Evolutionary conservation across 768 basidiomycete genomes (phyloP).

Genomic region (Baorangia bicolor): DNA sequence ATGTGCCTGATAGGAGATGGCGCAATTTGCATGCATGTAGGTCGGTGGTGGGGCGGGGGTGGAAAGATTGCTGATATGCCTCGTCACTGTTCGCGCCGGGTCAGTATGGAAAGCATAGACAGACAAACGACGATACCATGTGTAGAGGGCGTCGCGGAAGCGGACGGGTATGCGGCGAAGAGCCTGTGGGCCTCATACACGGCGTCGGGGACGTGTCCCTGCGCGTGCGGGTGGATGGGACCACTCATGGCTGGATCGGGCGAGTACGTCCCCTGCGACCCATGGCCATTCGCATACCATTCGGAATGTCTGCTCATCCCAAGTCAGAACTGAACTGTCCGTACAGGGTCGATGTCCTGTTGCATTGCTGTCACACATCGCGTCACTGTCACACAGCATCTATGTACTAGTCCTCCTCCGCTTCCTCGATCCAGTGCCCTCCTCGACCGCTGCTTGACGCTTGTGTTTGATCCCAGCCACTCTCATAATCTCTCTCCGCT

Average conservation of each 20-base stretch:
- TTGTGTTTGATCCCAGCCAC: slow-evolving; percentile 69
- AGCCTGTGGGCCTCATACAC: slow-evolving; percentile 69
- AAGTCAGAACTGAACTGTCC: slow-evolving; percentile 3
- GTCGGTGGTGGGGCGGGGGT: slow-evolving; percentile 60
- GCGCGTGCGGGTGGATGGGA: slow-evolving; percentile 6
- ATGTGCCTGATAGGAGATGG: slow-evolving; percentile 28
- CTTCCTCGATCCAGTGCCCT: slow-evolving; percentile 52
- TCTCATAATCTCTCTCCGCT: slow-evolving; percentile 75
- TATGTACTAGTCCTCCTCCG: slow-evolving; percentile 42
- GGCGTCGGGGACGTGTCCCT: slow-evolving; percentile 40
- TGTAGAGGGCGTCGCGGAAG: slow-evolving; percentile 72
- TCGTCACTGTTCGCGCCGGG: slow-evolving; percentile 48
- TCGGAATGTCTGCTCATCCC: slow-evolving; percentile 27
- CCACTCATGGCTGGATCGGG: slow-evolving; percentile 6
- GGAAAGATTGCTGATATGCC: slow-evolving; percentile 63
- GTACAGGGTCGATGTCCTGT: neutral
- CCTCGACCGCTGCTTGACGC: slow-evolving; percentile 58
- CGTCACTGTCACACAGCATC: slow-evolving; percentile 22
- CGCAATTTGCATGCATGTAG: slow-evolving; percentile 51
- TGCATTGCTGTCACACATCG: slow-evolving; percentile 13
- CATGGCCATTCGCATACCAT: slow-evolving; percentile 25
- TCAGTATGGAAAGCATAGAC: slow-evolving; percentile 12
- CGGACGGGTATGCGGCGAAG: slow-evolving; percentile 67
- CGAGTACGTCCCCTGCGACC: slow-evolving; percentile 13
- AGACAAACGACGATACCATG: slow-evolving; percentile 50